These are phyloP conservation scores for Saccharomycopsis guyanensis DNA, from an alignment of 805 yeast genomes.

Conservation along the genomic window DNA sequence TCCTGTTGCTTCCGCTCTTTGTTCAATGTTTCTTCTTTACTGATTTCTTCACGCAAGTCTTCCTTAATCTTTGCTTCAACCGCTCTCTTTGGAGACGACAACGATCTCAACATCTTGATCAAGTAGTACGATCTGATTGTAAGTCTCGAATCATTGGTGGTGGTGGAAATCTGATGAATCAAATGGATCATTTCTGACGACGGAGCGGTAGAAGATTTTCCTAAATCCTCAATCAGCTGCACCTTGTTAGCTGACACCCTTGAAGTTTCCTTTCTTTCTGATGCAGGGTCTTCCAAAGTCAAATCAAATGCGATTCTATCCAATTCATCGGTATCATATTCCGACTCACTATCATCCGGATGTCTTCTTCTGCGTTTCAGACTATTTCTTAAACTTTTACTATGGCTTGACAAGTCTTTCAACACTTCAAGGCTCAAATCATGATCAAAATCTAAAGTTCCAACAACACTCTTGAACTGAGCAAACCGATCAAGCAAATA, in stretches of 20 bases:
- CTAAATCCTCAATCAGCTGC: constrained; percentile 23
- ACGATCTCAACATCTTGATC: constrained; percentile 38
- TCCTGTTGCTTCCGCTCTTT: constrained; percentile 2
- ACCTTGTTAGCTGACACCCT: constrained; percentile 23
- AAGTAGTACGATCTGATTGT: constrained; percentile 51
- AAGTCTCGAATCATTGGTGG: constrained; percentile 57
- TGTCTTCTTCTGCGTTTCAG: not conserved
- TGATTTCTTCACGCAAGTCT: not conserved
- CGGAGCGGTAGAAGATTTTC: constrained; percentile 13
- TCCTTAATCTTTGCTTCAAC: constrained; percentile 20
- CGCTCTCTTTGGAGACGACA: constrained; percentile 27
- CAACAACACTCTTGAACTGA: constrained; percentile 4
- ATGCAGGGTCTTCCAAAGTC: constrained; percentile 20
- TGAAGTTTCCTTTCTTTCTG: constrained; percentile 24
- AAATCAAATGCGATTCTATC: constrained; percentile 10
- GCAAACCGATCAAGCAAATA: constrained; percentile 2
- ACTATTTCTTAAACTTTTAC: not conserved
- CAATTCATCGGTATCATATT: constrained; percentile 20
- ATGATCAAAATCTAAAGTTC: constrained; percentile 6
- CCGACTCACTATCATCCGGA: constrained; percentile 16
- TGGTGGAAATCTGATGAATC: constrained; percentile 53
- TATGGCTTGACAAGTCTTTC: constrained; percentile 5
- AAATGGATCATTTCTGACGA: constrained; percentile 35
- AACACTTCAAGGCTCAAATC: constrained; percentile 4
- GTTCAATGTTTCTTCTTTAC: constrained; percentile 2